A percentile compares a stretch with the other conserved stretches of the same genome.
phyloP scores from a whole-genome alignment of 352 stramenopile species.

The Globisporangium orthogonon region DNA sequence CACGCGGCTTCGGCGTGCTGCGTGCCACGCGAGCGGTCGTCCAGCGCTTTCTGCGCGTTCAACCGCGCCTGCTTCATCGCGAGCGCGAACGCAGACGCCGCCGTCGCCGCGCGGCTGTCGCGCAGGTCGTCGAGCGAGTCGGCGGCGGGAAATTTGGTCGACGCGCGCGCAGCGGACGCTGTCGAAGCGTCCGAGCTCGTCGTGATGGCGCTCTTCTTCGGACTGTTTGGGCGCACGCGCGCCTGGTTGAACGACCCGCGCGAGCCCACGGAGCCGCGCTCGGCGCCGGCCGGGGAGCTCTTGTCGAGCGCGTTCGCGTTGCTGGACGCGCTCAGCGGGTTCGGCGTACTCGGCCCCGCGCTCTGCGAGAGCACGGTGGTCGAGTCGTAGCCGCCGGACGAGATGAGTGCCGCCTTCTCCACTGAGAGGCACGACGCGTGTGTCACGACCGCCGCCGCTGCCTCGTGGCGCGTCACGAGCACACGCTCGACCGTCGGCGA shows the following conservation, averaged over 20 bases:
- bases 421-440: slow-evolving; percentile 11
- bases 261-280: slow-evolving; percentile 5
- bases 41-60: slow-evolving; percentile 57
- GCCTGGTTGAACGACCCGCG: slow-evolving; percentile 6
- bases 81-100: slow-evolving; percentile 62
- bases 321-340: not conserved
- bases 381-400: slow-evolving; percentile 9
- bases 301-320: not conserved
- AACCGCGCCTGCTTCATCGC: slow-evolving; percentile 75
- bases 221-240: slow-evolving; percentile 12
- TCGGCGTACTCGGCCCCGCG: not conserved
- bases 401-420: slow-evolving; percentile 12
- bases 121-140: slow-evolving; percentile 1
- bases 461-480: slow-evolving; percentile 37
- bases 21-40: slow-evolving; percentile 25
- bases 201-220: not conserved
- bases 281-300: not conserved
- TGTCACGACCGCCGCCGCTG: slow-evolving; percentile 8
- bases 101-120: slow-evolving; percentile 17
- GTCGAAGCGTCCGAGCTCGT: not conserved
- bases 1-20: slow-evolving; percentile 1
- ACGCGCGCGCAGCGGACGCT: not conserved
- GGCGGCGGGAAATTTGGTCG: not conserved
- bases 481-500: slow-evolving; percentile 35
- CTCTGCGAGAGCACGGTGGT: slow-evolving; percentile 5